A percentile compares a stretch with the other conserved stretches of the same genome.
Evolutionary conservation across 2,329 filamentous ascomycete species (phyloP).

Genomic region (Fusarium robinianum): DNA sequence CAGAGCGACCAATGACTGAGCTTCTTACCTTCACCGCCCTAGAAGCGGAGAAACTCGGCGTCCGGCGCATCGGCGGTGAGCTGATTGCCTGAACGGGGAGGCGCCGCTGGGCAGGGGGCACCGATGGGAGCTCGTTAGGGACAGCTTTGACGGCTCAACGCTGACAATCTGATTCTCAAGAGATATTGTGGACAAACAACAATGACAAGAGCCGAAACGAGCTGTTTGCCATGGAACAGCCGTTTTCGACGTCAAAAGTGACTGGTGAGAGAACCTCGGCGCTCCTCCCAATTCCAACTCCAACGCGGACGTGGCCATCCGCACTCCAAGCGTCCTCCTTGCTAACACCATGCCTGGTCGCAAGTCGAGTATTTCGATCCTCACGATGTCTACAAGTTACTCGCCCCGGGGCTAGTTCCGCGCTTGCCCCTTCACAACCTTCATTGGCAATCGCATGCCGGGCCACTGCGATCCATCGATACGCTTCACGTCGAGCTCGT

Average conservation of each 20-base stretch:
- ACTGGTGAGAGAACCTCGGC: conserved; percentile 69
- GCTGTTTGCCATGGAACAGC: conserved; percentile 62
- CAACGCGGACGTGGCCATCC: too few species aligned
- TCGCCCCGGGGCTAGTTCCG: conserved; percentile 76
- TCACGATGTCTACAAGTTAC: conserved; percentile 80
- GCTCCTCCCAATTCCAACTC: too few species aligned
- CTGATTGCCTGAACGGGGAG: conserved; percentile 29
- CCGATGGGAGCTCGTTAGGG: conserved; percentile 27
- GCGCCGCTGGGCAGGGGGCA: conserved; percentile 18
- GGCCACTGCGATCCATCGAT: conserved; percentile 90
- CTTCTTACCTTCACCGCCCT: conserved; percentile 30
- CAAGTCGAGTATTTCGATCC: conserved; percentile 96
- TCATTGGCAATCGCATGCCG: conserved; percentile 94
- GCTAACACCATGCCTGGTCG: conserved; percentile 29
- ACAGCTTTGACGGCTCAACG: conserved; percentile 31
- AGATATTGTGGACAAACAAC: conserved; percentile 30
- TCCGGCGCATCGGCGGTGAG: conserved; percentile 36
- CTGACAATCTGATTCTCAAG: conserved; percentile 18
- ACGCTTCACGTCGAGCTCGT: conserved; percentile 89
- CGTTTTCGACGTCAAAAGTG: conserved; percentile 75
- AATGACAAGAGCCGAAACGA: conserved; percentile 37
- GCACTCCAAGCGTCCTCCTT: not conserved
- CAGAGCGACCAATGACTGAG: conserved; percentile 20
- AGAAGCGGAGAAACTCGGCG: conserved; percentile 35
- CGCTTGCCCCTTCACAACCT: conserved; percentile 87